phyloP scores from a whole-genome alignment of 2,329 filamentous ascomycete genomes.

The Arthrocladium fulminans region DNA sequence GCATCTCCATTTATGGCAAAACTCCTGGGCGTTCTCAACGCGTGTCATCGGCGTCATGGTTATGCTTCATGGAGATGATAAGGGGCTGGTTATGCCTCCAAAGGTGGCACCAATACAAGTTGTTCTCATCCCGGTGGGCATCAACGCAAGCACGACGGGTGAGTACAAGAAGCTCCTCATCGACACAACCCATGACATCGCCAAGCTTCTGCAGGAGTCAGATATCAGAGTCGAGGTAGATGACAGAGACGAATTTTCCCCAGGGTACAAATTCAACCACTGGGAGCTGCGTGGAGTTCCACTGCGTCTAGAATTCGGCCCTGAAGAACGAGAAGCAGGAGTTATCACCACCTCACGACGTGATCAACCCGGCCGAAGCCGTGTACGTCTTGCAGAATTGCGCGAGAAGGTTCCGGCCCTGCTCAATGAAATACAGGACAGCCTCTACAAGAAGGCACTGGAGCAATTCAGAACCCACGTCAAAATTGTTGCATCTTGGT shows the following conservation, averaged over 20 bases:
- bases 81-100: slow-evolving; percentile 86
- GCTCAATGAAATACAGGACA: slow-evolving; percentile 58
- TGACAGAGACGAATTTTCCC: slow-evolving; percentile 78
- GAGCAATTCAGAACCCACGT: slow-evolving; percentile 70
- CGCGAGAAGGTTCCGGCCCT: slow-evolving; percentile 54
- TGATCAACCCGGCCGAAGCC: slow-evolving; percentile 53
- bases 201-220: slow-evolving; percentile 57
- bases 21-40: slow-evolving; percentile 97
- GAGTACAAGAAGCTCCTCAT: slow-evolving; percentile 71
- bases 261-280: slow-evolving; percentile 97
- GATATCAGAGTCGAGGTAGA: slow-evolving; percentile 74
- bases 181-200: slow-evolving; percentile 64
- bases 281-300: slow-evolving; percentile 96
- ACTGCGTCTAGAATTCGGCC: slow-evolving; percentile 87
- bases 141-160: slow-evolving; percentile 75
- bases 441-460: slow-evolving; percentile 71
- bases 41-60: slow-evolving; percentile 98
- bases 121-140: slow-evolving; percentile 82
- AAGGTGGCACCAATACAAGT: slow-evolving; percentile 79
- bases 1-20: slow-evolving; percentile 86
- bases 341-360: slow-evolving; percentile 79
- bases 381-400: slow-evolving; percentile 64
- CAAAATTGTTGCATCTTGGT: slow-evolving; percentile 74
- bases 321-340: slow-evolving; percentile 79
- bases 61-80: slow-evolving; percentile 94